phyloP scores from a whole-genome alignment of 2,329 filamentous ascomycete genomes.

The Kalaharituber pfeilii region DNA sequence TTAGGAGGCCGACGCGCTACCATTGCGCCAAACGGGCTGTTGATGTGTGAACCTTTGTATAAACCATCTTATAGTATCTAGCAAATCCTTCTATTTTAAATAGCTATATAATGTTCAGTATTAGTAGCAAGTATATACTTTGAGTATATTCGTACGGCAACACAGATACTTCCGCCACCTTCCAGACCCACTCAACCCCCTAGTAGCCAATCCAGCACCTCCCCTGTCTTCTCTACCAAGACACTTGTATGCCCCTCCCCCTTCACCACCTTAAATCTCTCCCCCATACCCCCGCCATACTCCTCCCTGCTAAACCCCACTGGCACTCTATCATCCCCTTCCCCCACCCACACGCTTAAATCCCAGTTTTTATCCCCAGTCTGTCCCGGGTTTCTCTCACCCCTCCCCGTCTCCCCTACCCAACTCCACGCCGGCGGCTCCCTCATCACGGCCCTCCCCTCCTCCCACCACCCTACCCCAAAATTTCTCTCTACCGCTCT shows the following conservation, averaged over 20 bases:
- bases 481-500: neutral
- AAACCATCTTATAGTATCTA: no score
- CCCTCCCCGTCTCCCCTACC: neutral
- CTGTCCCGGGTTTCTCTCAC: neutral
- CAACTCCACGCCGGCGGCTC: neutral
- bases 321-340: neutral
- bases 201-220: slow-evolving; percentile 32
- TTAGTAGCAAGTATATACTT: no score
- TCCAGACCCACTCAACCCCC: slow-evolving; percentile 36
- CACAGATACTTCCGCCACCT: no score
- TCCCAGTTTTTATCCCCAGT: neutral
- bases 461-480: neutral
- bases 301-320: neutral
- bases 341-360: no score
- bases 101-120: no score
- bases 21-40: neutral
- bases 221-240: neutral
- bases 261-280: neutral
- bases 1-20: neutral
- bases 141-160: no score
- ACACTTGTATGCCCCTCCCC: neutral
- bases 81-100: no score
- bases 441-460: neutral
- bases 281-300: neutral
- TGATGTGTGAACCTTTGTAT: no score